Percentiles rank a stretch among this genome's conserved stretches.
phyloP scores from a whole-genome alignment of 139 green algal species.

The Limnomonas spitsbergensis region DNA sequence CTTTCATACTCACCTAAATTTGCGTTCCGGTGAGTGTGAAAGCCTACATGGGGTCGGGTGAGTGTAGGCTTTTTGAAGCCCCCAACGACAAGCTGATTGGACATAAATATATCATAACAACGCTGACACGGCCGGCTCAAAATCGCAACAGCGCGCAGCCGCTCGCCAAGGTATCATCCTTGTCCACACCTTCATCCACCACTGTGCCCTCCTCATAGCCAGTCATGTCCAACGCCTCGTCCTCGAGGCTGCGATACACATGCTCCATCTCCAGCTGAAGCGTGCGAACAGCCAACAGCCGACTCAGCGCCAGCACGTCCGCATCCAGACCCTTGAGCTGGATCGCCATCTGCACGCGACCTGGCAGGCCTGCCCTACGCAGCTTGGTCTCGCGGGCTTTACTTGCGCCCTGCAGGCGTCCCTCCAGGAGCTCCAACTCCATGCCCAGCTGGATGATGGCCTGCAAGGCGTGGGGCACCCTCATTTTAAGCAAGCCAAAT shows the following conservation, averaged over 20 bases:
- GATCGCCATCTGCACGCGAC: slow-evolving; percentile 59
- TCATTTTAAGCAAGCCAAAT: too few relatives aligned
- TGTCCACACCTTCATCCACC: not conserved
- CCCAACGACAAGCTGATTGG: too few relatives aligned
- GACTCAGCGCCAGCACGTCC: slow-evolving; percentile 58
- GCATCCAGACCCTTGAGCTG: slow-evolving; percentile 78
- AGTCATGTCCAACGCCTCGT: slow-evolving; percentile 79
- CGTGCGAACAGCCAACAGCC: slow-evolving; percentile 64
- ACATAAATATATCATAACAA: too few relatives aligned
- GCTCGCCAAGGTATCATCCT: too few relatives aligned
- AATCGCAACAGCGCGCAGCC: too few relatives aligned
- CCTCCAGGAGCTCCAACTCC: slow-evolving; percentile 73
- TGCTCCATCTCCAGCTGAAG: slow-evolving; percentile 92
- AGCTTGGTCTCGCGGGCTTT: slow-evolving; percentile 78
- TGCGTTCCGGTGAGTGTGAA: too few relatives aligned
- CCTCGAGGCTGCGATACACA: slow-evolving; percentile 78
- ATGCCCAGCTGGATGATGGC: slow-evolving; percentile 48
- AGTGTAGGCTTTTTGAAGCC: too few relatives aligned
- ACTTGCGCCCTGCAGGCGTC: slow-evolving; percentile 77
- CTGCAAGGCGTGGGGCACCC: slow-evolving; percentile 18
- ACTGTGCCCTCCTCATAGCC: not conserved
- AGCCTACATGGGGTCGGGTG: too few relatives aligned
- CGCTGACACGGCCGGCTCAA: too few relatives aligned
- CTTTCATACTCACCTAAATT: too few relatives aligned
- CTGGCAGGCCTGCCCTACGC: slow-evolving; percentile 36